Evolutionary conservation across 306 rosid species (phyloP).

Genomic region (Prunus davidiana): DNA sequence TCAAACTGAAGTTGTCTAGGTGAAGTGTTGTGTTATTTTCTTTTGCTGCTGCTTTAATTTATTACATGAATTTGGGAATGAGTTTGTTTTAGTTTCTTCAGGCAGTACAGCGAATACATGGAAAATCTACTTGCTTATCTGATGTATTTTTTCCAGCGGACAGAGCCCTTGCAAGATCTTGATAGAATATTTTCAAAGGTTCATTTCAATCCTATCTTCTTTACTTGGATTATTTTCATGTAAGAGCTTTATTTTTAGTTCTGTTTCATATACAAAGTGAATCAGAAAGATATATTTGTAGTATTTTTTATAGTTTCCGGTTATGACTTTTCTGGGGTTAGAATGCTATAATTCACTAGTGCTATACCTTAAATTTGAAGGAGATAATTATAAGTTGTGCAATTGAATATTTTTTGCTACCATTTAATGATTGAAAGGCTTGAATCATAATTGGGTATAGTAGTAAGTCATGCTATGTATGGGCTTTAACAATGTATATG

Average conservation of each 20-base stretch:
- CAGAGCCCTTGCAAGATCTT: conserved; percentile 95
- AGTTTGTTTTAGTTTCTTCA: conserved; percentile 34
- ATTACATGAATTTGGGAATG: background rate
- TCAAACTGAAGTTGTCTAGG: conserved; percentile 69
- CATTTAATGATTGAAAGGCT: background rate
- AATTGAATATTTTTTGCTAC: background rate
- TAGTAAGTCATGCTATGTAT: background rate
- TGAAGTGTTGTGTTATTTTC: conserved; percentile 7
- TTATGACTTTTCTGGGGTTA: background rate
- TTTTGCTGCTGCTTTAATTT: background rate
- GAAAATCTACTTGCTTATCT: conserved; percentile 73
- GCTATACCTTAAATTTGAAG: too few relatives aligned
- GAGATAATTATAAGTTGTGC: background rate
- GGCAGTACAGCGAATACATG: conserved; percentile 79
- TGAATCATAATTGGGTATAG: background rate
- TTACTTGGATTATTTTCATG: background rate
- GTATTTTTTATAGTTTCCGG: background rate
- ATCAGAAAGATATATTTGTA: background rate
- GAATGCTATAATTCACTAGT: background rate
- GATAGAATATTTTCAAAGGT: conserved; percentile 89
- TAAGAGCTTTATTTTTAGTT: background rate
- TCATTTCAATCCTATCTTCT: background rate
- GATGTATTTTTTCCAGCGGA: too few relatives aligned
- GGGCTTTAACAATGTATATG: background rate
- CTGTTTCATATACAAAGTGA: background rate